phyloP scores from a whole-genome alignment of 768 basidiomycete species.

The Hericium erinaceus region DNA sequence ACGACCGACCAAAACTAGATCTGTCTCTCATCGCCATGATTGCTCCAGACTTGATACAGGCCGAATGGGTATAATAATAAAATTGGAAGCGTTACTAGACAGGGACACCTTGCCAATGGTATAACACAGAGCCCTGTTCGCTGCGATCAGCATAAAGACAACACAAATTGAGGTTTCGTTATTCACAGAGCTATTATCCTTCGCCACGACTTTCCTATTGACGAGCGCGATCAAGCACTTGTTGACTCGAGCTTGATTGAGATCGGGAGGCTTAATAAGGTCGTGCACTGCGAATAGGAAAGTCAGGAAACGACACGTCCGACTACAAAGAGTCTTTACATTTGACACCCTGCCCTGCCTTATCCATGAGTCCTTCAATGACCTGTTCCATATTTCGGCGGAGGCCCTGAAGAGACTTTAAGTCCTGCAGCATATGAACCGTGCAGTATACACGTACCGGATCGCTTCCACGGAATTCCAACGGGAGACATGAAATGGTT shows the following conservation, averaged over 20 bases:
- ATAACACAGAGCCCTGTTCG: slow-evolving; percentile 52
- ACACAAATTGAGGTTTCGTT: neutral
- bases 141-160: neutral
- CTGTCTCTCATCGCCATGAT: no score
- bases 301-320: neutral
- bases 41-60: no score
- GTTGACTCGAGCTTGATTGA: slow-evolving; percentile 87
- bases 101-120: slow-evolving; percentile 56
- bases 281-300: slow-evolving; percentile 48
- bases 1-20: no score
- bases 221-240: slow-evolving; percentile 90
- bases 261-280: slow-evolving; percentile 68
- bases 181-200: slow-evolving; percentile 43
- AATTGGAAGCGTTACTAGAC: neutral
- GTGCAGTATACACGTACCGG: slow-evolving; percentile 42
- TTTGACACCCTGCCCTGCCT: slow-evolving; percentile 49
- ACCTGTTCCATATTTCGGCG: slow-evolving; percentile 75
- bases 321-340: slow-evolving; percentile 27
- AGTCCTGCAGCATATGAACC: neutral
- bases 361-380: slow-evolving; percentile 67
- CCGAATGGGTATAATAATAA: no score
- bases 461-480: slow-evolving; percentile 87
- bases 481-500: slow-evolving; percentile 65
- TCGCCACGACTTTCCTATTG: slow-evolving; percentile 73
- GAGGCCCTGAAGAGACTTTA: slow-evolving; percentile 38